Base-by-base conservation (phyloP, 2,329 filamentous ascomycete genomes). In the Ambrosiella cleistominuta region DNA sequence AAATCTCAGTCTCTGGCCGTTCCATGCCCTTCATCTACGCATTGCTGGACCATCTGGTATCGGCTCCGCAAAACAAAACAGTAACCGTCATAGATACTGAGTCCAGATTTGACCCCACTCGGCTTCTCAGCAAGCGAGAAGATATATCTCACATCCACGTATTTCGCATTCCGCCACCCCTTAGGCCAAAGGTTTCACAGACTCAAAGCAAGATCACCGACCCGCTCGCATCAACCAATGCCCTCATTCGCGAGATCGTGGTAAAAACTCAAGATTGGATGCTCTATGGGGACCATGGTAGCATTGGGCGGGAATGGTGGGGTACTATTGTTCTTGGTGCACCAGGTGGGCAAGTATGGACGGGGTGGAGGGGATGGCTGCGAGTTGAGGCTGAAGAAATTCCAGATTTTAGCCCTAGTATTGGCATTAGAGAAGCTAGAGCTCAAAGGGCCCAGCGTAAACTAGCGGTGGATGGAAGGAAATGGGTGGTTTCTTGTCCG, bases 11-110 rank as follows among this genome's bases (percentile, higher is more conserved):
- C 56, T 72, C 71, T 13, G 79, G 80, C 1, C 74, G 77, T 9
- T 68, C 74, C 60, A 69, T 79, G 11, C 74, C 78, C 0, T 69
- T 84, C 7, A 64, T 83, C 40, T 81, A 83, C 68, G 70, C 73
- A 57, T 67, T 84, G 2, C 66, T 80, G 27, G 75, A 75, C 3
- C 70, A 70, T 1, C 70, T 82, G 42, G 68, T 81, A n/a, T 67
- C 71, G 0, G 62, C 71, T 3, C 75, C 77, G 8, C 68, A 74
- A 55, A 62, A 64, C 38, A 75, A 77, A 64, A 68, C 76, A 6
- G 65, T 83, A 7, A 68, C 77, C 0, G 63, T 84, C 6, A 64
- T 84, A 53, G 81, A 83, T 63, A 65, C 75, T 1, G 77, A 80
- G 51, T 69, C 70, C 7, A 71, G 73, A 7, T 83, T 84, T 62